Conservation (phyloP, 192 early-diverging fungal species). For the Podila horticola region DNA sequence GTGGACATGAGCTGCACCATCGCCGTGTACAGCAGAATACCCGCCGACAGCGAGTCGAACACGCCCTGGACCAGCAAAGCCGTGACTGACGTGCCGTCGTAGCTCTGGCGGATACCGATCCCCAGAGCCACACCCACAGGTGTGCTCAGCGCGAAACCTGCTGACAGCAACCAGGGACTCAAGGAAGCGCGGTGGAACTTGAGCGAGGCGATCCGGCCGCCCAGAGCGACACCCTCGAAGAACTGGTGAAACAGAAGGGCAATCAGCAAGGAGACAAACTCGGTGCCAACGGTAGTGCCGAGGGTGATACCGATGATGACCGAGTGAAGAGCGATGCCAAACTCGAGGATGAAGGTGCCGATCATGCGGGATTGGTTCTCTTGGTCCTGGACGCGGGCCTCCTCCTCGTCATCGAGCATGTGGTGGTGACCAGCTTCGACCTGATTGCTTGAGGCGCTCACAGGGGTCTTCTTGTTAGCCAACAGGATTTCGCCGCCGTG, state of each 20-base stretch:
- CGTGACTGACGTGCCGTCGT: conserved; percentile 61
- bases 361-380: conserved; percentile 49
- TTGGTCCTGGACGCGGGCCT: conserved; percentile 8
- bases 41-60: conserved; percentile 81
- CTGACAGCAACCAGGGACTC: conserved; percentile 62
- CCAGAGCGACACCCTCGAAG: conserved; percentile 83
- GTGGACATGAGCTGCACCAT: conserved; percentile 78
- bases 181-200: conserved; percentile 38
- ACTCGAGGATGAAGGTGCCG: conserved; percentile 76
- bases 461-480: conserved; percentile 30
- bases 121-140: conserved; percentile 86
- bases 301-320: conserved; percentile 80
- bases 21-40: conserved; percentile 85
- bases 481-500: conserved; percentile 44
- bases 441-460: not conserved
- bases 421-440: not conserved
- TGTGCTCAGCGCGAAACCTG: conserved; percentile 79
- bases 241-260: conserved; percentile 73
- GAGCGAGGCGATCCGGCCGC: conserved; percentile 74
- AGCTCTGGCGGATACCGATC: conserved; percentile 71
- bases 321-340: conserved; percentile 84
- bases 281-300: conserved; percentile 61
- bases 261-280: conserved; percentile 65
- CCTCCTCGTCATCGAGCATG: conserved; percentile 4
- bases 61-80: conserved; percentile 78